Conservation (phyloP, 345 rosid genomes). For the Arabidopsis arenosa region DNA sequence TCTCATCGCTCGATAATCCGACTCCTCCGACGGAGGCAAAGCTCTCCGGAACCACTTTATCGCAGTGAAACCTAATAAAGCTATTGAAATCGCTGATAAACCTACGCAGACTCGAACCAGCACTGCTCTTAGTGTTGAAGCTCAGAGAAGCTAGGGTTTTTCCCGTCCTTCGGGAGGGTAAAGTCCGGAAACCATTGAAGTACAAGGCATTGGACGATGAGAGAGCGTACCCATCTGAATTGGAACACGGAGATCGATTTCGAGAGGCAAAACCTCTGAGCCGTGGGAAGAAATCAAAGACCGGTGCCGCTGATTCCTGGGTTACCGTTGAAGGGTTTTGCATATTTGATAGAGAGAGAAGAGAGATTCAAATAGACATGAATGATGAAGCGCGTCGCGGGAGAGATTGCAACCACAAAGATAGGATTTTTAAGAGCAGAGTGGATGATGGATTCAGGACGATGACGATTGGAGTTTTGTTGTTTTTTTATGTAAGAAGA, state of each 20-base stretch:
- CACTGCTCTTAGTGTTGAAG: constrained; percentile 54
- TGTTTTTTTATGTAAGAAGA: constrained; percentile 1
- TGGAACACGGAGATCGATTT: constrained; percentile 45
- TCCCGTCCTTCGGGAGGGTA: constrained; percentile 44
- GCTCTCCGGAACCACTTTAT: constrained; percentile 77
- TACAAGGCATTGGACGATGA: constrained; percentile 61
- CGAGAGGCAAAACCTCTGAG: constrained; percentile 56
- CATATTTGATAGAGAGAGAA: constrained; percentile 52
- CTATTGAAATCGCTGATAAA: constrained; percentile 70
- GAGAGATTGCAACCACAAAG: constrained; percentile 37
- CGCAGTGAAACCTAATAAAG: constrained; percentile 68
- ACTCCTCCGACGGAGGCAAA: constrained; percentile 71
- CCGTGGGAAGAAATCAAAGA: constrained; percentile 58
- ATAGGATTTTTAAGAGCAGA: constrained; percentile 23
- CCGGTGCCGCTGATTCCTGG: constrained; percentile 61
- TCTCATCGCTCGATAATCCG: constrained; percentile 56
- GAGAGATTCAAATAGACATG: constrained; percentile 25
- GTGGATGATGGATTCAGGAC: constrained; percentile 13
- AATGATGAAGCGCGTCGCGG: not conserved
- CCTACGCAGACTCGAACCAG: constrained; percentile 49
- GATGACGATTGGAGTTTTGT: constrained; percentile 16
- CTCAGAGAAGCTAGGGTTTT: constrained; percentile 59
- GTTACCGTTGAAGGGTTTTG: constrained; percentile 64
- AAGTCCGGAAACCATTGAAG: constrained; percentile 48
- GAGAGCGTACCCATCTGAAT: constrained; percentile 56